Percentiles rank a stretch among this genome's conserved stretches.
These are phyloP conservation scores for Nicotiana paniculata DNA, from an alignment of 257 asterid genomes.

Conservation along the genomic window DNA sequence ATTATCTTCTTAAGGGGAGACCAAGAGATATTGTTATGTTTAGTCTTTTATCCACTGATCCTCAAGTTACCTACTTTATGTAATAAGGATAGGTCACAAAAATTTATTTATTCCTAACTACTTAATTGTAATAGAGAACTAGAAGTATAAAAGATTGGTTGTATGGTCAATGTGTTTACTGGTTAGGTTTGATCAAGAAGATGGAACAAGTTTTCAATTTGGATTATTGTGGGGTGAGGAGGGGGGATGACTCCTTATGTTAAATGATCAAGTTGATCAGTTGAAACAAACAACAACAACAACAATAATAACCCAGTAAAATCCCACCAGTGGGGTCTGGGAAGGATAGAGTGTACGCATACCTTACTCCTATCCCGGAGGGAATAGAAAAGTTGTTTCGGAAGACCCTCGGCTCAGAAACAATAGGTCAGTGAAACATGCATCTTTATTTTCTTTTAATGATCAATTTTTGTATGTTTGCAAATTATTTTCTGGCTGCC, in stretches of 20 bases:
- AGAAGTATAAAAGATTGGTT: no score
- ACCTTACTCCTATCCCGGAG: no score
- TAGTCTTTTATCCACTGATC: slow-evolving; percentile 52
- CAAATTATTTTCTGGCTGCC: neutral
- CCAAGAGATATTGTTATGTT: slow-evolving; percentile 45
- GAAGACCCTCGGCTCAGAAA: no score
- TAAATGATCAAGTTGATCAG: neutral
- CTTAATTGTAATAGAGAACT: no score
- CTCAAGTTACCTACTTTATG: slow-evolving; percentile 24
- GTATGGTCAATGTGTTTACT: neutral
- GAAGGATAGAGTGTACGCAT: no score
- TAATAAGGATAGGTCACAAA: neutral
- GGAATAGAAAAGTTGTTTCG: no score
- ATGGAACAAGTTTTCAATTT: neutral
- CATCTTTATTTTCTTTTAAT: neutral
- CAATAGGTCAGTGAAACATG: neutral
- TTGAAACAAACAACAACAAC: neutral
- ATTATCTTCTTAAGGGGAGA: slow-evolving; percentile 37
- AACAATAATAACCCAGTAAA: no score
- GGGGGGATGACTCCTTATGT: no score
- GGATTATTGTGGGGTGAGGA: neutral
- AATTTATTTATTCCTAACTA: no score
- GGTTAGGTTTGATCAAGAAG: neutral
- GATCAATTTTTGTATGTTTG: neutral
- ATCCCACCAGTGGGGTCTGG: no score